Evolutionary conservation across 2,329 filamentous ascomycete species (phyloP), one percentile per base, ranked within the genome.

Genomic region (Ophiostoma montium): DNA sequence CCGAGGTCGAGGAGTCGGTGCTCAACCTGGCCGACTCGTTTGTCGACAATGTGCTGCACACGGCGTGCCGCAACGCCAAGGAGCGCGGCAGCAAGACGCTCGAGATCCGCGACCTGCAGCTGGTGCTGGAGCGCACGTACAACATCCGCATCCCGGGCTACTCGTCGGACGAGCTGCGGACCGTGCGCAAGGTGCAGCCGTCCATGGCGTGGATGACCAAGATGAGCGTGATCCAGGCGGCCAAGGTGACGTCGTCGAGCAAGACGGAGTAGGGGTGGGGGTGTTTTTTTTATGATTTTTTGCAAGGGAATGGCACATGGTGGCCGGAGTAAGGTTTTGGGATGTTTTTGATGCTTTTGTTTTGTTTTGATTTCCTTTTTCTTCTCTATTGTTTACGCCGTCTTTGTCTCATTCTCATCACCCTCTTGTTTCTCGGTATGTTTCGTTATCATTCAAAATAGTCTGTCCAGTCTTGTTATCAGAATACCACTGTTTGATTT

Each of bases 1-100:
- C 92, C 0, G 92, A 96, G 57, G 90, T 95, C 46, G 92, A 98
- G 76, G 90, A 96, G 86, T 86, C 85, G 46, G 81, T 96, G 48
- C 79, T 96, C 45, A 81, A 80, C 60, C 79, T 95, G 59, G 89
- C 90, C 16, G 92, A 98, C 62, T 86, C 90, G 54, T 98, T 98
- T 60, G 83, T 98, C 52, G 92, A 98, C 65, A 86, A 84, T 57
- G 84, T 98, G 36, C 79, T 95, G 45, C 81, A 86, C 59, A 75
- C 80, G 13, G 88, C 92, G 15, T 96, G 90, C 68, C 83, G 85
- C 59, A 82, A 95, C 52, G 87, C 90, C 57, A 96, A 96, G 68
- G 81, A 95, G 56, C 86, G 92, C 47, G 86, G 88, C 7, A 90
- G 86, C 36, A 87, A 90, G 57, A 83, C 87, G 1, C 79, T 98